A percentile compares a stretch with the other conserved stretches of the same genome.
These are phyloP conservation scores for Saccharum spontaneum DNA, from an alignment of 176 grass and related monocot species.

Conservation along the genomic window DNA sequence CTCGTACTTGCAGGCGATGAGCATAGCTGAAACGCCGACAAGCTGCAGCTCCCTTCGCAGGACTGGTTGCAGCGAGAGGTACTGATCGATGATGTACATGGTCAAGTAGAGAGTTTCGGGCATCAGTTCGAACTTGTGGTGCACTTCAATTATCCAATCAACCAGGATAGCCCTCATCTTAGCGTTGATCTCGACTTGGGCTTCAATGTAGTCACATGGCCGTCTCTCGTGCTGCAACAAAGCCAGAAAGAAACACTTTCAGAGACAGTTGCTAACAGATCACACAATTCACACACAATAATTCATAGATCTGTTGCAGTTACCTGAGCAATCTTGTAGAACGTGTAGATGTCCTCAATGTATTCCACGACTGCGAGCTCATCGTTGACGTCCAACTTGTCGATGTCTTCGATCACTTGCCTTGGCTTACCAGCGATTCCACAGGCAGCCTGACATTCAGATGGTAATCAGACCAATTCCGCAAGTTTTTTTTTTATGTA, in stretches of 20 bases:
- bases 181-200: constrained; percentile 78
- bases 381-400: constrained; percentile 57
- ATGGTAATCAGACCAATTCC: neutral
- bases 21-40: constrained; percentile 74
- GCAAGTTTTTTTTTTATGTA: neutral
- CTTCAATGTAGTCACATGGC: constrained; percentile 72
- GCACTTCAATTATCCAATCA: constrained; percentile 96
- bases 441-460: constrained; percentile 49
- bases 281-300: neutral
- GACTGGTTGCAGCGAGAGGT: constrained; percentile 64
- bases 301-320: neutral
- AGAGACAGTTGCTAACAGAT: neutral
- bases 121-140: constrained; percentile 91
- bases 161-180: constrained; percentile 90
- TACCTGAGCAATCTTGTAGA: constrained; percentile 82
- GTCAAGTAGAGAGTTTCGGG: constrained; percentile 87
- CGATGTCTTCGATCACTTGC: constrained; percentile 63
- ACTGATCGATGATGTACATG: constrained; percentile 68
- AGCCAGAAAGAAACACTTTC: constrained; percentile 13
- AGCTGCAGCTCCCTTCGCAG: constrained; percentile 86
- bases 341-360: constrained; percentile 81
- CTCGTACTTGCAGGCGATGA: constrained; percentile 95
- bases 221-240: constrained; percentile 53
- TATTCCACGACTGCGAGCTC: constrained; percentile 86
- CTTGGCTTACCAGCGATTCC: constrained; percentile 50